Evolutionary conservation across 768 basidiomycete species (phyloP), one percentile per base, ranked within the genome.

Genomic region (Tephrocybe sp.): DNA sequence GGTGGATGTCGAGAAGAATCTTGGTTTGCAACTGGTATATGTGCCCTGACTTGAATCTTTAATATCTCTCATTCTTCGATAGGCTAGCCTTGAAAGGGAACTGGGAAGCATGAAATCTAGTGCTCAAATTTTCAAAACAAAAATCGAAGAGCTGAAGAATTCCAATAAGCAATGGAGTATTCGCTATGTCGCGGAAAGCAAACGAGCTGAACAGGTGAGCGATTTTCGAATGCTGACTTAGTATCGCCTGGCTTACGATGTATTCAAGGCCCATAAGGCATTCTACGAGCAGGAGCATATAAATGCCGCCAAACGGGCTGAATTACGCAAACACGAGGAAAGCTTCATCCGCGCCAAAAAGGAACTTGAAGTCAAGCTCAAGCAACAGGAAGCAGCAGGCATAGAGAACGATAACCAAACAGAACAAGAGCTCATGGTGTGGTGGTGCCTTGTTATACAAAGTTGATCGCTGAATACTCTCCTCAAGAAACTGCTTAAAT

Each of bases 401-500:
- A 27, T 21, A 22, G 47, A 53, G 29, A 40, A 19, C 45, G 18
- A 44, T 27, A 48, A 40, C 24, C 51, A 58, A 15, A 31, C 19
- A 10, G 22, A 41, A 11, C 27, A 5, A 57, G 45, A 46, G 55
- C 74, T 83, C 59, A 78, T 83, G 78, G 86, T 87, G 23, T 37
- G 50, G 10, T 9, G n/a, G 9, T n/a, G 10, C 56, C n/a, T 25
- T 39, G 10, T 47, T 6, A 27, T 48, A 40, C 3, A 11, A 13
- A 16, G 42, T 16, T 19, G 24, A 33, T 42, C 5, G 16, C 42
- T 50, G 23, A 33, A 42, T 27, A 51, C 12, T 34, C 39, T 23
- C 29, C 15, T 64, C 6, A 21, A 94, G 94, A 78, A 77, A 64
- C 72, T 97, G 33, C 77, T 97, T 25, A 84, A 89, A 62, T 98